Evolutionary conservation across 768 basidiomycete genomes (phyloP).

Genomic region (Pulveroboletus sp.): DNA sequence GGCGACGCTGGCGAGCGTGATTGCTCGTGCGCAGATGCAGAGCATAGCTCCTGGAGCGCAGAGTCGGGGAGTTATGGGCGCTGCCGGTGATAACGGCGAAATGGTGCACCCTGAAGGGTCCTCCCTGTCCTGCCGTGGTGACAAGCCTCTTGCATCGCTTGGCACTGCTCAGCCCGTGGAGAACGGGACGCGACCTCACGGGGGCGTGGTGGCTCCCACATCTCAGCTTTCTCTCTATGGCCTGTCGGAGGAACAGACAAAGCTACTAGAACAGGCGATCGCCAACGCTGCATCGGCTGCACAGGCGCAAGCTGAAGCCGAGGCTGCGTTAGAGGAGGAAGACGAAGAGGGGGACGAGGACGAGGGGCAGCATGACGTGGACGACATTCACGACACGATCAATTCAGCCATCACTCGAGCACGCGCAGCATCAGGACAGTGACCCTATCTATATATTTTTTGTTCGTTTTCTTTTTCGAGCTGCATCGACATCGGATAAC

Average conservation of each 20-base stretch:
- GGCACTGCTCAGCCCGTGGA: constrained; percentile 1
- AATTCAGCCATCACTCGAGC: constrained; percentile 9
- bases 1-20: constrained; percentile 66
- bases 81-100: background rate
- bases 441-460: constrained; percentile 25
- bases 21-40: constrained; percentile 64
- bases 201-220: constrained; percentile 3
- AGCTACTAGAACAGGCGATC: constrained; percentile 66
- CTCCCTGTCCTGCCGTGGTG: background rate
- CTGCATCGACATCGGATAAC: constrained; percentile 20
- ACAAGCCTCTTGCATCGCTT: constrained; percentile 3
- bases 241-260: constrained; percentile 68
- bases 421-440: constrained; percentile 7
- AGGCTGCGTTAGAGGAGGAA: constrained; percentile 70
- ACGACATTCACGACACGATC: constrained; percentile 15
- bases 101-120: constrained; percentile 13
- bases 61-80: constrained; percentile 4
- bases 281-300: constrained; percentile 70
- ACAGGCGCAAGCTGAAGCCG: constrained; percentile 74
- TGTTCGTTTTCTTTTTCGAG: background rate
- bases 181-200: constrained; percentile 1
- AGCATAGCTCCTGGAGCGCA: constrained; percentile 27
- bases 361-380: constrained; percentile 30
- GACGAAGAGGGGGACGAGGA: constrained; percentile 49
- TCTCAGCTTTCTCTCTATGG: constrained; percentile 61